Evolutionary conservation across 495 filamentous ascomycete species (phyloP).

Genomic region (Penicillium roqueforti): DNA sequence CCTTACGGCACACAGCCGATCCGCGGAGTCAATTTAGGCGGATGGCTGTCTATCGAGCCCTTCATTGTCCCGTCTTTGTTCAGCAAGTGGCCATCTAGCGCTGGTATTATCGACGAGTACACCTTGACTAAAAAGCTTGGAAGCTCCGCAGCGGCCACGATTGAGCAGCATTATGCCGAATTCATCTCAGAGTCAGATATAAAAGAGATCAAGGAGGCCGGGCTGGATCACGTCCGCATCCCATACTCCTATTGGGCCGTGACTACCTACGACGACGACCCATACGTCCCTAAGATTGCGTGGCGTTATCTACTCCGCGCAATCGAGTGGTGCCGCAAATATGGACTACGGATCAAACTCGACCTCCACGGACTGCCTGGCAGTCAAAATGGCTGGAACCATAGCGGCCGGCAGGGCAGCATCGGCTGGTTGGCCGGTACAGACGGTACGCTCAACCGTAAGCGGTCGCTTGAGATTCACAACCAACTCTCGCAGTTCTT

Average conservation of each 20-base stretch:
- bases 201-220: slow-evolving; percentile 76
- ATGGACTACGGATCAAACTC: slow-evolving; percentile 89
- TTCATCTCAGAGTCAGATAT: slow-evolving; percentile 85
- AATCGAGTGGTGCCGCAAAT: slow-evolving; percentile 91
- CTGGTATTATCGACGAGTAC: slow-evolving; percentile 82
- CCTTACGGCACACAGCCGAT: slow-evolving; percentile 77
- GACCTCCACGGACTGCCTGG: slow-evolving; percentile 85
- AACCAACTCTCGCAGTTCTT: slow-evolving; percentile 79
- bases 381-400: slow-evolving; percentile 89
- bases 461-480: slow-evolving; percentile 79
- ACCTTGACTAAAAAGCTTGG: slow-evolving; percentile 72
- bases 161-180: slow-evolving; percentile 87
- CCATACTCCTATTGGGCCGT: slow-evolving; percentile 96
- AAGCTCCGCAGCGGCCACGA: slow-evolving; percentile 48
- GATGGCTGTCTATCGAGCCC: slow-evolving; percentile 91
- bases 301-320: slow-evolving; percentile 93
- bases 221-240: slow-evolving; percentile 94
- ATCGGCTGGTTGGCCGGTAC: slow-evolving; percentile 82
- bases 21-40: slow-evolving; percentile 88
- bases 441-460: slow-evolving; percentile 54
- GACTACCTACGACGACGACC: slow-evolving; percentile 76
- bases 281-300: slow-evolving; percentile 78
- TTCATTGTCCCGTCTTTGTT: slow-evolving; percentile 96
- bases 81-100: slow-evolving; percentile 52
- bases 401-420: slow-evolving; percentile 67